Conservation (phyloP, 2,329 filamentous ascomycete genomes). For the Xylaria sp. region DNA sequence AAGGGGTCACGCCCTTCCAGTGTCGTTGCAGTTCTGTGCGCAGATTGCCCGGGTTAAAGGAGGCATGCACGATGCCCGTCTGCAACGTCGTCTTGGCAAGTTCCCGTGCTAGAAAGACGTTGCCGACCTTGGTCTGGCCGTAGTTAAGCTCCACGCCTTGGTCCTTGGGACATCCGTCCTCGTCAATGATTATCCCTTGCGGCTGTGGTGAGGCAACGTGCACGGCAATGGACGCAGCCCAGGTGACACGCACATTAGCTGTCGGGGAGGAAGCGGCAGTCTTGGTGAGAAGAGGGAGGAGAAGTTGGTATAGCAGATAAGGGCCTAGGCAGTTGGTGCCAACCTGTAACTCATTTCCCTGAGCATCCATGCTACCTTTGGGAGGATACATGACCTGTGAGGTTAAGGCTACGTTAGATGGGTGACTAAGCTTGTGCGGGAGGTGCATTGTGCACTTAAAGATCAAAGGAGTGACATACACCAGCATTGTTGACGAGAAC, state of each 20-base stretch:
- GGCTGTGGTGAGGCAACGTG: conserved; percentile 14
- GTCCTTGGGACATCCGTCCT: conserved; percentile 17
- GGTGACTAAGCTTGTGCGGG: background rate
- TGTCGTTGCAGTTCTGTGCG: conserved; percentile 22
- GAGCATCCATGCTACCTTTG: conserved; percentile 25
- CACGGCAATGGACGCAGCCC: conserved; percentile 19
- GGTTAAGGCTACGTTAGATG: background rate
- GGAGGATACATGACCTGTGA: conserved; percentile 28
- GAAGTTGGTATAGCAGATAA: conserved; percentile 27
- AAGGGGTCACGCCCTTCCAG: conserved; percentile 9
- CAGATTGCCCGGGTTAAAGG: conserved; percentile 32
- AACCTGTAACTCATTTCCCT: conserved; percentile 37
- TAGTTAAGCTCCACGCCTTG: conserved; percentile 21
- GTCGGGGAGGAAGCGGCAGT: conserved; percentile 20
- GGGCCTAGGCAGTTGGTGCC: conserved; percentile 36
- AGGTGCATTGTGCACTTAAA: conserved; percentile 7
- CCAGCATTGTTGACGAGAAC: conserved; percentile 36
- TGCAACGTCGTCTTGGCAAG: conserved; percentile 21
- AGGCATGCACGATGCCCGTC: conserved; percentile 25
- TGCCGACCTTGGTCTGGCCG: conserved; percentile 26
- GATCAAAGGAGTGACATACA: conserved; percentile 6
- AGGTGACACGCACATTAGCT: conserved; percentile 18
- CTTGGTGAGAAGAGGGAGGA: conserved; percentile 16
- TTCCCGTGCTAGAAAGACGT: conserved; percentile 25
- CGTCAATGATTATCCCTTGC: conserved; percentile 17